Evolutionary conservation across 2,329 filamentous ascomycete species (phyloP).

Genomic region (Aspergillus fructus): DNA sequence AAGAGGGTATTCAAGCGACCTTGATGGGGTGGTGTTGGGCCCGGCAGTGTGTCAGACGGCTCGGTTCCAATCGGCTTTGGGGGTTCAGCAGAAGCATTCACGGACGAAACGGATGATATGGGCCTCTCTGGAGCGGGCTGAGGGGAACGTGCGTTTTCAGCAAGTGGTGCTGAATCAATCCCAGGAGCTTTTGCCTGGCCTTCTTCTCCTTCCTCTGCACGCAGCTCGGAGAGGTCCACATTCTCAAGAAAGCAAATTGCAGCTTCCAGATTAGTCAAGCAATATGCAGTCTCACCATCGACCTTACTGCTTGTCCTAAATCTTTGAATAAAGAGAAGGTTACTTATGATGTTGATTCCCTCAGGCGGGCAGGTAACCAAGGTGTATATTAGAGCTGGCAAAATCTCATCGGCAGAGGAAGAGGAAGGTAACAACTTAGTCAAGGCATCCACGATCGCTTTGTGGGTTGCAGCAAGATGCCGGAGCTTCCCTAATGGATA

Average conservation of each 20-base stretch:
- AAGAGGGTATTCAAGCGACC: slow-evolving; percentile 82
- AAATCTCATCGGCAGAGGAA: slow-evolving; percentile 93
- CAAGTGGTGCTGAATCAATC: slow-evolving; percentile 22
- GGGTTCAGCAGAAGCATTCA: slow-evolving; percentile 31
- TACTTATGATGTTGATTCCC: slow-evolving; percentile 85
- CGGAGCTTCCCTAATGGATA: slow-evolving; percentile 91
- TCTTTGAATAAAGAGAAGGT: slow-evolving; percentile 88
- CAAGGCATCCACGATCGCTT: slow-evolving; percentile 87
- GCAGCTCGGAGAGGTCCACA: slow-evolving; percentile 85
- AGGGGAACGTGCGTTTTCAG: slow-evolving; percentile 28
- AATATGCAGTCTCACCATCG: slow-evolving; percentile 93
- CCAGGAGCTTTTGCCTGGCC: slow-evolving; percentile 61
- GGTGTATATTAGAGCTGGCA: slow-evolving; percentile 94
- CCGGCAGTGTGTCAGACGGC: slow-evolving; percentile 31
- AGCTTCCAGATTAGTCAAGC: slow-evolving; percentile 91
- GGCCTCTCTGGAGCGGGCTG: slow-evolving; percentile 25
- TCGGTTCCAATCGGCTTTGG: slow-evolving; percentile 29
- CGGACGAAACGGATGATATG: slow-evolving; percentile 28
- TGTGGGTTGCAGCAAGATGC: slow-evolving; percentile 83
- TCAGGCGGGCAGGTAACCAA: slow-evolving; percentile 88
- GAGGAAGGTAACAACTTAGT: slow-evolving; percentile 65
- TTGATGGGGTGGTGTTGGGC: slow-evolving; percentile 55
- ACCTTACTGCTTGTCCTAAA: slow-evolving; percentile 85
- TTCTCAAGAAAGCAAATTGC: slow-evolving; percentile 93
- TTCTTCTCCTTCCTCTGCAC: slow-evolving; percentile 73